Evolutionary conservation across 1,284 basidiomycete genomes (phyloP).

Genomic region (Ustilago cynodontis): DNA sequence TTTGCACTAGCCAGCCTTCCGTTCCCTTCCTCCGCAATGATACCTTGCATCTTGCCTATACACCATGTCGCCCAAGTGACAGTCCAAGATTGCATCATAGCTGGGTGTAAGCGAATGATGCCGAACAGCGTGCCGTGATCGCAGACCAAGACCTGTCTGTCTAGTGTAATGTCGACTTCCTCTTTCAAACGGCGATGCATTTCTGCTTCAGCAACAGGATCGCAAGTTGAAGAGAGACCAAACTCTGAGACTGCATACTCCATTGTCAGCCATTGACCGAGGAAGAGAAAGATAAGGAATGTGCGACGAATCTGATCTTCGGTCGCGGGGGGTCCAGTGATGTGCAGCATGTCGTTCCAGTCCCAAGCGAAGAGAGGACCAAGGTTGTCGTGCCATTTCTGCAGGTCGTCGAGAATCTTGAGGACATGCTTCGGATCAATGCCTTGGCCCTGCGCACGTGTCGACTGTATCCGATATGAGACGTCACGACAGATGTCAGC

Average conservation of each 20-base stretch:
- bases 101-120: conserved; percentile 37
- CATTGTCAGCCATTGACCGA: conserved; percentile 32
- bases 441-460: conserved; percentile 16
- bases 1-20: conserved; percentile 36
- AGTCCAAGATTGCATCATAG: conserved; percentile 47
- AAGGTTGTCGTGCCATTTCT: conserved; percentile 23
- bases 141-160: conserved; percentile 39
- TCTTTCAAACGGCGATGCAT: conserved; percentile 11
- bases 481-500: conserved; percentile 29
- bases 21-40: conserved; percentile 10
- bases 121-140: conserved; percentile 42
- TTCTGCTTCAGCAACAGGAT: background rate
- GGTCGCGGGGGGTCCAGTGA: conserved; percentile 26
- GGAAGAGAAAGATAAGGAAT: conserved; percentile 37
- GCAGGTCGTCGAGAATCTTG: conserved; percentile 22
- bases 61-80: conserved; percentile 36
- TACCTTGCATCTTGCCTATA: conserved; percentile 23
- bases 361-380: conserved; percentile 28
- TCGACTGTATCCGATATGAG: conserved; percentile 15
- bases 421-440: conserved; percentile 26
- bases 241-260: conserved; percentile 32
- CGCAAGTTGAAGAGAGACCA: conserved; percentile 9
- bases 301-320: conserved; percentile 33
- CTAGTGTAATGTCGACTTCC: conserved; percentile 25
- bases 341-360: conserved; percentile 47